A percentile compares a stretch with the other conserved stretches of the same genome.
Evolutionary conservation across 177 flowering plant species (phyloP).

Genomic region (Vitis hybrid): DNA sequence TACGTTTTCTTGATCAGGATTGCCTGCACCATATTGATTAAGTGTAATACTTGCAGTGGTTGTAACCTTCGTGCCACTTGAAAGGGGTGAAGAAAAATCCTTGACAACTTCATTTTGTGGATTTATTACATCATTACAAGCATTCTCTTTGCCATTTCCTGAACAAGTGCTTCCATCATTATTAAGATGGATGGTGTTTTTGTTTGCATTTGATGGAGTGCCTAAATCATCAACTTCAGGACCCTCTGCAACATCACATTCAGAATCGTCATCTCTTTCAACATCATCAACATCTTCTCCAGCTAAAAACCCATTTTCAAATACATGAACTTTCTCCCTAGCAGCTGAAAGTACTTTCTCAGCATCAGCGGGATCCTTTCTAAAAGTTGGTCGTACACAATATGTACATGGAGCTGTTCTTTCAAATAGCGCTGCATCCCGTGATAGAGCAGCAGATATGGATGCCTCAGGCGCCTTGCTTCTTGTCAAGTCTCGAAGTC

Average conservation of each 20-base stretch:
- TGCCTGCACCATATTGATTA: slow-evolving; percentile 25
- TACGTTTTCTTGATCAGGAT: slow-evolving; percentile 47
- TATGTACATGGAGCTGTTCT: slow-evolving; percentile 98
- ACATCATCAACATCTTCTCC: slow-evolving; percentile 67
- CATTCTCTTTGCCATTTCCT: slow-evolving; percentile 37
- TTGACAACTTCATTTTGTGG: slow-evolving; percentile 23
- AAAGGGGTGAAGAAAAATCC: slow-evolving; percentile 25
- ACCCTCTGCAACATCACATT: slow-evolving; percentile 67
- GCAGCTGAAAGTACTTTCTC: slow-evolving; percentile 76
- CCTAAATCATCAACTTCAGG: slow-evolving; percentile 77
- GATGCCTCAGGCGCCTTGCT: slow-evolving; percentile 99
- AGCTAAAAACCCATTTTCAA: slow-evolving; percentile 64
- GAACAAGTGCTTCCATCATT: slow-evolving; percentile 28
- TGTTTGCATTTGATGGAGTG: slow-evolving; percentile 28
- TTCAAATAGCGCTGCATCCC: slow-evolving; percentile 89
- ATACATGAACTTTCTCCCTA: slow-evolving; percentile 69
- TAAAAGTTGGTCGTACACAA: slow-evolving; percentile 74
- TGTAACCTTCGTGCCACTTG: slow-evolving; percentile 30
- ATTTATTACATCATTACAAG: slow-evolving; percentile 18
- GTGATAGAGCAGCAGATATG: slow-evolving; percentile 93
- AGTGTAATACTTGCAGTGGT: slow-evolving; percentile 21
- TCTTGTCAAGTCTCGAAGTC: slow-evolving; percentile 91
- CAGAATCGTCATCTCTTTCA: slow-evolving; percentile 77
- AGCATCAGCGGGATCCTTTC: slow-evolving; percentile 90
- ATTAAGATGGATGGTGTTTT: slow-evolving; percentile 21